A percentile compares a stretch with the other conserved stretches of the same genome.
These are phyloP conservation scores for Gossypium thurberi DNA, from an alignment of 345 rosid species.

Conservation along the genomic window DNA sequence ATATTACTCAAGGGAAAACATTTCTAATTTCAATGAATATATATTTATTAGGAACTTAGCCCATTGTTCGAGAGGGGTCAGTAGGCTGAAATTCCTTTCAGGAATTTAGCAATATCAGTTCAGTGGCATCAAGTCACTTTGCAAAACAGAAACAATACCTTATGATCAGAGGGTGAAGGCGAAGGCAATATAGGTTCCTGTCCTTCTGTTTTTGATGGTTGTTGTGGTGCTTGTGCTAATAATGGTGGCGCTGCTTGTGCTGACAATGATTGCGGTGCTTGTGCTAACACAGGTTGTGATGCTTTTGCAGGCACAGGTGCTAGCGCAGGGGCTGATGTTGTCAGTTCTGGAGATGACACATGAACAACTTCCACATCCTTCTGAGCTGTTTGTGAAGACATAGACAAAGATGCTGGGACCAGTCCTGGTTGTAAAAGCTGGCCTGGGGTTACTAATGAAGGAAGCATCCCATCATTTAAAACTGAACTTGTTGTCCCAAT, in stretches of 20 bases:
- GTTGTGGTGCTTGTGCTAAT: neutral
- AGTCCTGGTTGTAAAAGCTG: constrained; percentile 30
- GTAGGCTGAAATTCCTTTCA: neutral
- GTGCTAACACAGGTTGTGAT: neutral
- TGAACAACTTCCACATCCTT: constrained; percentile 31
- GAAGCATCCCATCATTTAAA: constrained; percentile 21
- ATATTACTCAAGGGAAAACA: neutral
- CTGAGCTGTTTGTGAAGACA: constrained; percentile 26
- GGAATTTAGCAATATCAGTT: neutral
- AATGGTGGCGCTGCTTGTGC: neutral
- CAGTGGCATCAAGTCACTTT: neutral
- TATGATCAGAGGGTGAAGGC: constrained; percentile 25
- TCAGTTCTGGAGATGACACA: constrained; percentile 14
- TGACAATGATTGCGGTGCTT: neutral
- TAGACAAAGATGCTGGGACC: constrained; percentile 11
- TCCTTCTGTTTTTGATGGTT: constrained; percentile 6
- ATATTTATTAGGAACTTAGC: neutral
- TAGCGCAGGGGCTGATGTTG: neutral
- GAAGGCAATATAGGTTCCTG: constrained; percentile 31
- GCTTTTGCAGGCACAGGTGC: neutral
- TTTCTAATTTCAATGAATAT: neutral
- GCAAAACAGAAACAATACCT: constrained; percentile 19
- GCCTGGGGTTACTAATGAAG: constrained; percentile 34
- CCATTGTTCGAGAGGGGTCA: neutral
- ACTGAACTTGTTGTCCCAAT: constrained; percentile 16